Evolutionary conservation across 2,329 filamentous ascomycete genomes (phyloP), one percentile per base, ranked within the genome.

Genomic region (Fusarium penzigii): DNA sequence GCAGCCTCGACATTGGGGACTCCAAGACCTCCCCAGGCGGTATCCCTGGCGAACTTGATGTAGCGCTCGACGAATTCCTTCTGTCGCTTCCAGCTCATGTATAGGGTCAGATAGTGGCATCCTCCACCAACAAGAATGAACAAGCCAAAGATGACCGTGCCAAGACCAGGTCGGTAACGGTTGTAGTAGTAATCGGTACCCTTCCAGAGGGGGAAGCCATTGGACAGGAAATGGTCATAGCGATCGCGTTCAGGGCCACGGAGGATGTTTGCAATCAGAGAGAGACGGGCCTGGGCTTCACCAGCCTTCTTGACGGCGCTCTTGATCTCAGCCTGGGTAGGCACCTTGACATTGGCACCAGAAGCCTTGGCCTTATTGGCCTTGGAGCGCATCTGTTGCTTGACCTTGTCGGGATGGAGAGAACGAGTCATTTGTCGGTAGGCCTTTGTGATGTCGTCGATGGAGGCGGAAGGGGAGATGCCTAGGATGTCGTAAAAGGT

Each of bases 131-230:
- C 84, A 47, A 90, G 83, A 57, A 96, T 70, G 72, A 97, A 91
- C 39, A 96, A 75, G 44, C 93, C 92, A 25, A 87, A 55, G 46
- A 97, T 73, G 42, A 96, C 94, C 13, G 89, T 89, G 53, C 90
- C 91, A 42, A 97, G 78, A 9, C 94, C 94, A 2, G 94, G 94
- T 17, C 94, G 85, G 81, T 93, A 97, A 52, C 94, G 87, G 65
- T 86, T 86, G 78, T 99, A 99, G 81, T 97, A 99, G 82, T 99
- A 99, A 57, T 94, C 93, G 42, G 93, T 97, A 52, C 94, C 94
- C 77, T 93, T 92, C 94, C 94, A 99, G 50, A 84, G 85, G 32
- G 94, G 94, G 77, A 99, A 99, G 56, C 94, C 94, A 73, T 97
- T 92, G 70, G 78, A 76, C 55, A 97, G 75, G 77, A 97, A 99